A percentile compares a stretch with the other conserved stretches of the same genome.
phyloP scores from a whole-genome alignment of 331 rosid species.

The Malus hybrid region DNA sequence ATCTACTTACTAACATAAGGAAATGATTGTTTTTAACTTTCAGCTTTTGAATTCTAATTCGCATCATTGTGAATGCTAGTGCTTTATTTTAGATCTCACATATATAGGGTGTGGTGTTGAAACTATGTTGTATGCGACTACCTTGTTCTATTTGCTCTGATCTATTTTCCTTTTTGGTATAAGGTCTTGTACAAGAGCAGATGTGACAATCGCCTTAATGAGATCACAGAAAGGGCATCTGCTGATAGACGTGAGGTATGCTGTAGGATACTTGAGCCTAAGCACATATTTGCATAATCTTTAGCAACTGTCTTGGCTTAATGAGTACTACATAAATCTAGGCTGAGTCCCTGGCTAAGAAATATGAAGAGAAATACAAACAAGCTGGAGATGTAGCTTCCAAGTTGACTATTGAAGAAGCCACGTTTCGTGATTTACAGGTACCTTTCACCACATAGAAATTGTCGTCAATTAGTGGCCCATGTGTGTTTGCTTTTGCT shows the following conservation, averaged over 20 bases:
- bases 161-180: conserved; percentile 3
- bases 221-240: too few relatives aligned
- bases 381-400: conserved; percentile 96
- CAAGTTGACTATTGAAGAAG: conserved; percentile 80
- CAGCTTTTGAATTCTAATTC: neutral
- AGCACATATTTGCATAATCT: neutral
- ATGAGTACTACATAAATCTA: conserved; percentile 21
- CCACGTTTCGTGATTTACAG: conserved; percentile 92
- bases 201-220: too few relatives aligned
- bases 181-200: too few relatives aligned
- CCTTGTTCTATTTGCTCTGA: too few relatives aligned
- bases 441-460: conserved; percentile 22
- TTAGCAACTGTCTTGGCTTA: conserved; percentile 9
- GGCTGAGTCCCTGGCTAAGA: conserved; percentile 75
- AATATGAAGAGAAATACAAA: conserved; percentile 90
- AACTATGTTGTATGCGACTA: conserved; percentile 27
- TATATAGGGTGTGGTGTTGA: neutral
- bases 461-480: neutral
- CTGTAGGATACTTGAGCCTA: conserved; percentile 1
- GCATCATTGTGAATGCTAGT: too few relatives aligned
- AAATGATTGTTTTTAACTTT: neutral
- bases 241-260: conserved; percentile 81
- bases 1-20: neutral
- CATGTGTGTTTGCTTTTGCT: neutral
- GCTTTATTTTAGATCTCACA: too few relatives aligned